These are phyloP conservation scores for Rhodotorula sp. DNA, from an alignment of 1,284 basidiomycete genomes.

Conservation along the genomic window DNA sequence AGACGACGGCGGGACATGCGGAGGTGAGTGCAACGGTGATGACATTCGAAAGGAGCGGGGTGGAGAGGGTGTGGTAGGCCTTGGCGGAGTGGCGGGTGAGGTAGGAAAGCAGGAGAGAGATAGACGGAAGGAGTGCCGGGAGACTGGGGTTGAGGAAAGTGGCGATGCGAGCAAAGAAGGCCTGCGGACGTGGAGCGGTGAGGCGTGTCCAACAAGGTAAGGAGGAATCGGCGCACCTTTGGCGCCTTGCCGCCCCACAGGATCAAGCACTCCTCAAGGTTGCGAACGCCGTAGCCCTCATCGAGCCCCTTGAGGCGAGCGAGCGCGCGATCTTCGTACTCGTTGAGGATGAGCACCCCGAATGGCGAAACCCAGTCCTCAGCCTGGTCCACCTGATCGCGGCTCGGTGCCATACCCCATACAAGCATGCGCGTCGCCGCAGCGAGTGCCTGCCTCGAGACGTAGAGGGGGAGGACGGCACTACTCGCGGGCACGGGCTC, in stretches of 20 bases:
- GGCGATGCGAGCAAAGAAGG: slow-evolving; percentile 27
- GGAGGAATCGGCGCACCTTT: neutral
- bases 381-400: slow-evolving; percentile 10
- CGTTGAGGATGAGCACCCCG: slow-evolving; percentile 19
- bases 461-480: slow-evolving; percentile 24
- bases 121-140: slow-evolving; percentile 24
- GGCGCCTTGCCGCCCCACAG: slow-evolving; percentile 35
- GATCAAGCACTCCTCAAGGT: slow-evolving; percentile 37
- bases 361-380: slow-evolving; percentile 29
- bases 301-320: slow-evolving; percentile 33
- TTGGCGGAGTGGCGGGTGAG: slow-evolving; percentile 36
- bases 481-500: slow-evolving; percentile 3
- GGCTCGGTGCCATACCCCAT: slow-evolving; percentile 35
- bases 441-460: slow-evolving; percentile 30
- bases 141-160: slow-evolving; percentile 14
- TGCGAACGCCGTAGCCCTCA: slow-evolving; percentile 39
- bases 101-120: slow-evolving; percentile 36
- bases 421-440: slow-evolving; percentile 32
- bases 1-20: slow-evolving; percentile 17
- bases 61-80: slow-evolving; percentile 34
- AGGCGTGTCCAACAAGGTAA: neutral
- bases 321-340: slow-evolving; percentile 33
- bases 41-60: slow-evolving; percentile 27
- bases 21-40: slow-evolving; percentile 23
- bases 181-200: slow-evolving; percentile 4